Conservation (phyloP, 805 yeast genomes). For the Zygosaccharomyces rouxii region DNA sequence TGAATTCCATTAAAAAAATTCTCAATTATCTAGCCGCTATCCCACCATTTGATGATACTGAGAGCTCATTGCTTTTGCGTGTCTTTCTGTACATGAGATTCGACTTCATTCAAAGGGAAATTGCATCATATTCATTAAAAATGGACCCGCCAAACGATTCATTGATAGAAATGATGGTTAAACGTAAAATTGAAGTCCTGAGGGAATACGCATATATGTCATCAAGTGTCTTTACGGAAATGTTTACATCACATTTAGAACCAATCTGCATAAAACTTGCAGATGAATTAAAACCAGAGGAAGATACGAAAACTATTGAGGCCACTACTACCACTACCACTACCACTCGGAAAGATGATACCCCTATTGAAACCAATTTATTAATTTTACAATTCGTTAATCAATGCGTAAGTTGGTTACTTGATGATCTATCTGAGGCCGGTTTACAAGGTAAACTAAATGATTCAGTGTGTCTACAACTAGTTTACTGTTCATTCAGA, state of each 20-base stretch:
- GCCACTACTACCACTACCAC: too few relatives aligned
- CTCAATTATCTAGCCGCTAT: slow-evolving; percentile 70
- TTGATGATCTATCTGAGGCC: slow-evolving; percentile 25
- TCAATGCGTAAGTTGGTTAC: slow-evolving; percentile 31
- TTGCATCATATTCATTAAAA: slow-evolving; percentile 39
- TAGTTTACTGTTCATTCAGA: slow-evolving; percentile 86
- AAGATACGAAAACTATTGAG: not conserved
- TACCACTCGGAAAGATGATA: not conserved
- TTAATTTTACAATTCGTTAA: slow-evolving; percentile 35
- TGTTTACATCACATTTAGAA: slow-evolving; percentile 27
- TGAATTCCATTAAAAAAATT: slow-evolving; percentile 73
- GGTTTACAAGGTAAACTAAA: slow-evolving; percentile 39
- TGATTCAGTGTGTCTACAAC: slow-evolving; percentile 72
- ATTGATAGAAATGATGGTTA: slow-evolving; percentile 39
- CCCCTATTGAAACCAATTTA: slow-evolving; percentile 21
- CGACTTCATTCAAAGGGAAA: slow-evolving; percentile 60
- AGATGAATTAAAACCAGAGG: slow-evolving; percentile 4
- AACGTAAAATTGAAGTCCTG: slow-evolving; percentile 75
- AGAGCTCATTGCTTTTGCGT: slow-evolving; percentile 39
- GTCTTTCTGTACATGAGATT: slow-evolving; percentile 65
- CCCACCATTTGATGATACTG: slow-evolving; percentile 44
- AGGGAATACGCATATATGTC: slow-evolving; percentile 54
- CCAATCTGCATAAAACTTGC: slow-evolving; percentile 19
- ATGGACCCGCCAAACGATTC: slow-evolving; percentile 20
- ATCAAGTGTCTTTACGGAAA: slow-evolving; percentile 23